Evolutionary conservation across 805 yeast species (phyloP).

Genomic region (Metschnikowia borealis): DNA sequence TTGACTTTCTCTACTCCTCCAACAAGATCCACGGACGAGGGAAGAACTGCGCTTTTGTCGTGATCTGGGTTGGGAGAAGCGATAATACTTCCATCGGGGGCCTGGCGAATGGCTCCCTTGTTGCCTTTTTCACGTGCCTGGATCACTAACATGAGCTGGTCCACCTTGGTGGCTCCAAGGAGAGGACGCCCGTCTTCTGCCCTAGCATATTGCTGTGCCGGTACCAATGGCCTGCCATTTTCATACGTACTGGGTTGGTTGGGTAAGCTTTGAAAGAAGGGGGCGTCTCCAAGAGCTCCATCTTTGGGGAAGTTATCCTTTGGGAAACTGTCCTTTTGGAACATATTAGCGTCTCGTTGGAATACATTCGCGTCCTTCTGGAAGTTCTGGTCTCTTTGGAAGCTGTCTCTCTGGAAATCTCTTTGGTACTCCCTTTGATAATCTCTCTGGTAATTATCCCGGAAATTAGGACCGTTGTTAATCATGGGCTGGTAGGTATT

Average conservation of each 20-base stretch:
- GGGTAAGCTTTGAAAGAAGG: neutral
- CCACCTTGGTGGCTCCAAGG: slow-evolving; percentile 84
- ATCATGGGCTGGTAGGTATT: neutral
- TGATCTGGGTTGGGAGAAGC: slow-evolving; percentile 32
- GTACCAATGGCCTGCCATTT: slow-evolving; percentile 29
- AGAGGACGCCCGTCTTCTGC: slow-evolving; percentile 65
- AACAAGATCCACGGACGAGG: slow-evolving; percentile 55
- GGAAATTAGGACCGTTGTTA: neutral
- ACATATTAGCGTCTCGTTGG: neutral
- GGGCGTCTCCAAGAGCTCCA: neutral
- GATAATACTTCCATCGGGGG: slow-evolving; percentile 65
- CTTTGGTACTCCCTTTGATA: neutral
- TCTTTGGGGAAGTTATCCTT: neutral
- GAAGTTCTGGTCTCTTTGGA: neutral
- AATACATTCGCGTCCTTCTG: neutral
- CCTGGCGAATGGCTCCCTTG: slow-evolving; percentile 57
- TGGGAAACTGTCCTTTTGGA: neutral
- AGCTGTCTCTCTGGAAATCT: neutral
- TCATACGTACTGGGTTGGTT: neutral
- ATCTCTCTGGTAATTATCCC: neutral
- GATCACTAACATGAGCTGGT: slow-evolving; percentile 84
- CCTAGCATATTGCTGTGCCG: slow-evolving; percentile 45
- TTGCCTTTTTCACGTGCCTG: slow-evolving; percentile 82
- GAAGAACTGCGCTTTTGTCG: slow-evolving; percentile 43
- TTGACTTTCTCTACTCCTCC: slow-evolving; percentile 72